Evolutionary conservation across 768 basidiomycete species (phyloP), one percentile per base, ranked within the genome.

Genomic region (Tremella yokohamensis): DNA sequence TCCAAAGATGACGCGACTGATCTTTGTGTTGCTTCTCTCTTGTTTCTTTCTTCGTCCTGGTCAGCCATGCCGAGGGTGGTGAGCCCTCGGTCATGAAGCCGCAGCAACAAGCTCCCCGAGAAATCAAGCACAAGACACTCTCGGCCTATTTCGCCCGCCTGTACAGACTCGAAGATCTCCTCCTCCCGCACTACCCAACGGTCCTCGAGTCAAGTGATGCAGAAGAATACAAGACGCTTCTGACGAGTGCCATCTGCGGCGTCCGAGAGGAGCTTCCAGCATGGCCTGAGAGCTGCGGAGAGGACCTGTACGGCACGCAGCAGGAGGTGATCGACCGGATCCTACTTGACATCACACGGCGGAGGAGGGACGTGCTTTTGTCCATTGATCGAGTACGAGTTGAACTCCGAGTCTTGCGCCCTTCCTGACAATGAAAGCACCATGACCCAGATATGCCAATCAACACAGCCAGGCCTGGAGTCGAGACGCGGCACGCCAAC

Each of bases 401-500:
- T 34, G 29, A 34, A 63, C 61, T 57, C 11, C 8, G 25, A 29
- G 16, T 20, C 1, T n/a, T 6, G 42, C 22, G 42, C 22, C 15
- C 42, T 34, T 44, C n/a, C 51, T 18, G 52, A 52, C 24, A 19
- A 9, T 25, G 20, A 16, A 9, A 13, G n/a, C 22, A 61, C 58
- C 53, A 62, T 11, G 38, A 44, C 16, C 40, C 40, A 13, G 57
- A 57, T 24, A 49, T 70, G 12, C 64, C 64, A 4, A 62, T 66
- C 39, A 73, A 76, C 49, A 40, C 57, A 6, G 26, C 60, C 22
- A 48, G 76, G 34, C 71, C 72, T 0, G 63, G 67, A 7, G 58
- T 74, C 12, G 67, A 70, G 38, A 68, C 66, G 25, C 61, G 69
- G 34, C 63, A 71, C 55, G 60, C 66, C 25, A 69, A 77, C 49